Evolutionary conservation across 1,139 yeast species (phyloP).

Genomic region (Hansenula anomala): DNA sequence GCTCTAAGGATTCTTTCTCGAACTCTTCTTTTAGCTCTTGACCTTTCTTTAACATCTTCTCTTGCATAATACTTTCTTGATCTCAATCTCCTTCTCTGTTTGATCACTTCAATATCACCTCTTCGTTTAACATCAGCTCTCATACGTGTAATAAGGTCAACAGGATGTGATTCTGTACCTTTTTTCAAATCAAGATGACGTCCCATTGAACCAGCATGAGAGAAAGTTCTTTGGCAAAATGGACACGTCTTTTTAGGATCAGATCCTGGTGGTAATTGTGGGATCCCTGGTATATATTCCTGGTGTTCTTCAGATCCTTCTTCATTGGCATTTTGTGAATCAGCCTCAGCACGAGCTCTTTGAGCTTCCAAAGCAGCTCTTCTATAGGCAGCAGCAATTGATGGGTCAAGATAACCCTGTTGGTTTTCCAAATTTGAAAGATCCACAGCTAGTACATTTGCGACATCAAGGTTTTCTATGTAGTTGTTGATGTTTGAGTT

Average conservation of each 20-base stretch:
- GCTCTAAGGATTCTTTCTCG: constrained; percentile 32
- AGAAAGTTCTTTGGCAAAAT: constrained; percentile 42
- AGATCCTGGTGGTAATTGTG: constrained; percentile 15
- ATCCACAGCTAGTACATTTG: constrained; percentile 14
- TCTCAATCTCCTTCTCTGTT: constrained; percentile 32
- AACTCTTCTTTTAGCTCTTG: constrained; percentile 31
- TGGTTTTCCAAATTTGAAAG: constrained; percentile 7
- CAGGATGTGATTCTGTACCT: constrained; percentile 41
- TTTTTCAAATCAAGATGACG: constrained; percentile 44
- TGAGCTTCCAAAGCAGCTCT: not conserved
- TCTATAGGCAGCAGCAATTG: constrained; percentile 4
- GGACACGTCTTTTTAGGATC: constrained; percentile 39
- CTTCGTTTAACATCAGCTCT: constrained; percentile 43
- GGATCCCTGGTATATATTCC: constrained; percentile 11
- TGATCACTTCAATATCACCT: constrained; percentile 39
- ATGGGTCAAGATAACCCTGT: constrained; percentile 15
- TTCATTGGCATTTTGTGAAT: not conserved
- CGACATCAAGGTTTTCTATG: constrained; percentile 16
- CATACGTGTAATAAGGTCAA: constrained; percentile 35
- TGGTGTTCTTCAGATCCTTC: not conserved
- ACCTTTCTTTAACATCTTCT: constrained; percentile 39
- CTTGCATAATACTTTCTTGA: constrained; percentile 40
- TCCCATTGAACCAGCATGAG: constrained; percentile 50
- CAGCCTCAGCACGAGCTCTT: not conserved
- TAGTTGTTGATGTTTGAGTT: constrained; percentile 14